Evolutionary conservation across 1,139 yeast species (phyloP).

Genomic region (Debaryomyces psychrophilus): DNA sequence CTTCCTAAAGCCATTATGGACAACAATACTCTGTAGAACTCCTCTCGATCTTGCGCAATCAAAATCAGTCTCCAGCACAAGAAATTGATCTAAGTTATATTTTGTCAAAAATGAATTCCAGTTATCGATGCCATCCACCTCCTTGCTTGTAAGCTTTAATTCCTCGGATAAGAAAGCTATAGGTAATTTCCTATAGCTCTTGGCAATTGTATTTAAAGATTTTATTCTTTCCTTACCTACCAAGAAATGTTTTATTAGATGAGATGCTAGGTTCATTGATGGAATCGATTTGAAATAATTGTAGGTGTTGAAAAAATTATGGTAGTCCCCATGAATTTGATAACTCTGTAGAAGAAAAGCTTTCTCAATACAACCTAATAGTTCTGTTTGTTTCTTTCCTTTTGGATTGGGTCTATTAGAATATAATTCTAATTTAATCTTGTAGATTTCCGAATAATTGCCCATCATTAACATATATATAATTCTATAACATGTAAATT

Average conservation of each 20-base stretch:
- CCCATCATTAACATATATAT: conserved; percentile 79
- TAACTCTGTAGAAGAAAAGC: conserved; percentile 30
- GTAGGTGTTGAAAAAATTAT: conserved; percentile 51
- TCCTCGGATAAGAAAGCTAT: conserved; percentile 48
- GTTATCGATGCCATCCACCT: conserved; percentile 11
- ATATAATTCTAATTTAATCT: conserved; percentile 29
- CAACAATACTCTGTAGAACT: conserved; percentile 43
- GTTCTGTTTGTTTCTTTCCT: conserved; percentile 21
- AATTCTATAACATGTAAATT: conserved; percentile 75
- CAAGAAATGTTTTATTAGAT: conserved; percentile 43
- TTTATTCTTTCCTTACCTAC: conserved; percentile 60
- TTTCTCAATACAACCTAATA: conserved; percentile 24
- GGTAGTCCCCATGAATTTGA: conserved; percentile 50
- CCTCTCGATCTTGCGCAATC: conserved; percentile 54
- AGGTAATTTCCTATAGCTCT: conserved; percentile 60
- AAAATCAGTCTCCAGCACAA: conserved; percentile 33
- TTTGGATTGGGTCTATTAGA: not conserved
- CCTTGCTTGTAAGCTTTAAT: conserved; percentile 44
- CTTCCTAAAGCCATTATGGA: conserved; percentile 52
- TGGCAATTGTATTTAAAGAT: conserved; percentile 61
- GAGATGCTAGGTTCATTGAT: conserved; percentile 28
- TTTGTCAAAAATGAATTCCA: conserved; percentile 41
- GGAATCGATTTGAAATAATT: conserved; percentile 21
- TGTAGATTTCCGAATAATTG: conserved; percentile 54
- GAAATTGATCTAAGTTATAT: conserved; percentile 41